phyloP scores from a whole-genome alignment of 441 rosid genomes.

The Pelargonium australe region DNA sequence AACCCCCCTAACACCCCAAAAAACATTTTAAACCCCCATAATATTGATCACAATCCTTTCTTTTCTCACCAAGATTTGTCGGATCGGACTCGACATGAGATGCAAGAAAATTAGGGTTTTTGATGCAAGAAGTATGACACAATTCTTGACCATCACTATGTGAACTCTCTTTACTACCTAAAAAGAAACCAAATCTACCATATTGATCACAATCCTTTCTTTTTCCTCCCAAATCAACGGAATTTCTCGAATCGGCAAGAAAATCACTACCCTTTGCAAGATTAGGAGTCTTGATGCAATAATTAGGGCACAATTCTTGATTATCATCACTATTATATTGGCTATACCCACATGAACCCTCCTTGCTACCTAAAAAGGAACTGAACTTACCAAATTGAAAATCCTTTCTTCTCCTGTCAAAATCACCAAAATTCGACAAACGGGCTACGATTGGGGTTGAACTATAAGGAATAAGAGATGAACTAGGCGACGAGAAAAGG shows the following conservation, averaged over 20 bases:
- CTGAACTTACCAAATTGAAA: no score
- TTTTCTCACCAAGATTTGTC: no score
- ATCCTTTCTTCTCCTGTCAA: not conserved
- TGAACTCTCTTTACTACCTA: no score
- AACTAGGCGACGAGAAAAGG: not conserved
- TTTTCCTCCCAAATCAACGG: no score
- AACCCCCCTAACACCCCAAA: no score
- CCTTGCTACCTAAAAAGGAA: no score
- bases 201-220: no score
- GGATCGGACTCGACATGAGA: no score
- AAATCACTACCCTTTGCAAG: not conserved
- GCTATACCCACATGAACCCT: no score
- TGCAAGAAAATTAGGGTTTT: not conserved
- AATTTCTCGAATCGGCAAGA: not conserved
- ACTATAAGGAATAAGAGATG: not conserved
- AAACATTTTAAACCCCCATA: no score
- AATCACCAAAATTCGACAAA: not conserved
- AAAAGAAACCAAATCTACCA: no score
- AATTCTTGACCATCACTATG: not conserved
- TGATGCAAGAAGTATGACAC: not conserved
- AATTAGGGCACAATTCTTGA: not conserved
- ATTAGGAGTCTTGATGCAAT: slow-evolving; percentile 3
- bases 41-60: no score
- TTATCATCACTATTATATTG: not conserved
- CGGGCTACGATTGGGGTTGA: not conserved